Base-by-base conservation (phyloP, 192 early-diverging fungal genomes). In the Coemansia erecta region DNA sequence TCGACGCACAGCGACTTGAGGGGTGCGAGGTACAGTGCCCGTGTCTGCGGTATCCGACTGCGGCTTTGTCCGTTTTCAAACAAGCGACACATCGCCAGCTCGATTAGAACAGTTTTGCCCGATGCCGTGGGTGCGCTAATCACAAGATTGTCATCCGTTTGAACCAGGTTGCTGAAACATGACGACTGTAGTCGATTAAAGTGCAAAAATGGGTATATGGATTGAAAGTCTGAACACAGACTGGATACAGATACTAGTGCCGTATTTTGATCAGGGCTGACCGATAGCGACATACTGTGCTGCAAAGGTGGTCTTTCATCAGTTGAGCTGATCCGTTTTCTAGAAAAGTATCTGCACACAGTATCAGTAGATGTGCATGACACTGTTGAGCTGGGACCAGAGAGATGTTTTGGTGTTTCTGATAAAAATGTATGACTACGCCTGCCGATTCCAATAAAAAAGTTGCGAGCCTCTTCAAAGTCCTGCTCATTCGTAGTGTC, bases 1-100 rank as follows among this genome's bases (percentile, higher is more conserved):
- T 90, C 89, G 5, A 75, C 63, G 47, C 86, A 88, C 12, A 90
- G 70, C 1, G 86, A 83, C 70, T 82, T 85, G 6, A 85, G 84
- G 0, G 89, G 86, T 0, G 86, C 86, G 56, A 90, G 64, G 69
- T 90, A 90, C 17, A 90, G 64, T 8, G 74, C 81, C 42, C 81
- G 83, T 21, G 66, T 62, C 12, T 60, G 49, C 2, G 35, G 31
- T 41, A 45, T 18, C 2, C n/a, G 26, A 21, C 22, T 52, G 13
- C 13, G 1, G 19, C 50, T 17, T 17, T 43, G 1, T 10, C 15
- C 1, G 40, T n/a, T 2, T 13, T 17, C 11, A 41, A 73, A 63
- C 39, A 70, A 54, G 28, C 55, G 45, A 21, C 56, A 51, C 5
- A 76, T 62, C 7, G 70, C 85, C 13, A 90, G 59, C 56, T 87